Evolutionary conservation across 106 monocot species (phyloP).

Genomic region (Phalaenopsis aphrodite): DNA sequence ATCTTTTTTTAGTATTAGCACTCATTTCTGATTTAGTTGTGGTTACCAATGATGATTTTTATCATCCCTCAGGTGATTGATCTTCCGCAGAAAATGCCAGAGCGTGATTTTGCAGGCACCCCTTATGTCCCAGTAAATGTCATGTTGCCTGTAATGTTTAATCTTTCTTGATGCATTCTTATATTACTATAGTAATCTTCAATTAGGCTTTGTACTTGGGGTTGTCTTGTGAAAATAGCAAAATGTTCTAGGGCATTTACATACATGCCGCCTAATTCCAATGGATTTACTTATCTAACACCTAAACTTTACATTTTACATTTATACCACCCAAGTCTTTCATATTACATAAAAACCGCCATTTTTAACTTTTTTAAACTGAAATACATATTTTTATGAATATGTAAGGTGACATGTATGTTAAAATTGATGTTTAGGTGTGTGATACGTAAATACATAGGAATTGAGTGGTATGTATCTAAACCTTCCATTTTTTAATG

Average conservation of each 20-base stretch:
- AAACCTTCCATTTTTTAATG: background rate
- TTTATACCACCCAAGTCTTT: too few relatives aligned
- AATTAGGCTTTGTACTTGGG: background rate
- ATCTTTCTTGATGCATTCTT: background rate
- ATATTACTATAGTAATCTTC: background rate
- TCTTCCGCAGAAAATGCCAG: slow-evolving; percentile 31
- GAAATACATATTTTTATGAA: too few relatives aligned
- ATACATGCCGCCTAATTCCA: too few relatives aligned
- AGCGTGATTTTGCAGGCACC: slow-evolving; percentile 88
- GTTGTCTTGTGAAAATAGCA: background rate
- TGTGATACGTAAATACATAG: too few relatives aligned
- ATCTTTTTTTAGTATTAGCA: background rate
- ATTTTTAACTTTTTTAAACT: too few relatives aligned
- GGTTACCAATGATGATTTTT: slow-evolving; percentile 6
- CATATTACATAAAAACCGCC: too few relatives aligned
- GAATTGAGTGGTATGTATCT: too few relatives aligned
- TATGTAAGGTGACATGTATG: too few relatives aligned
- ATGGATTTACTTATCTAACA: too few relatives aligned
- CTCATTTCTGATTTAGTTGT: background rate
- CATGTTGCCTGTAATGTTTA: slow-evolving; percentile 71
- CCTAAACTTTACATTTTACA: too few relatives aligned
- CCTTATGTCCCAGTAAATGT: slow-evolving; percentile 85
- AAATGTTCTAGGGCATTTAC: background rate
- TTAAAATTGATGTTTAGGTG: too few relatives aligned
- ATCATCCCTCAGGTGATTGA: slow-evolving; percentile 20